A percentile compares a stretch with the other conserved stretches of the same genome.
These are phyloP conservation scores for Phialophora chinensis DNA, from an alignment of 2,329 filamentous ascomycete species.

Conservation along the genomic window DNA sequence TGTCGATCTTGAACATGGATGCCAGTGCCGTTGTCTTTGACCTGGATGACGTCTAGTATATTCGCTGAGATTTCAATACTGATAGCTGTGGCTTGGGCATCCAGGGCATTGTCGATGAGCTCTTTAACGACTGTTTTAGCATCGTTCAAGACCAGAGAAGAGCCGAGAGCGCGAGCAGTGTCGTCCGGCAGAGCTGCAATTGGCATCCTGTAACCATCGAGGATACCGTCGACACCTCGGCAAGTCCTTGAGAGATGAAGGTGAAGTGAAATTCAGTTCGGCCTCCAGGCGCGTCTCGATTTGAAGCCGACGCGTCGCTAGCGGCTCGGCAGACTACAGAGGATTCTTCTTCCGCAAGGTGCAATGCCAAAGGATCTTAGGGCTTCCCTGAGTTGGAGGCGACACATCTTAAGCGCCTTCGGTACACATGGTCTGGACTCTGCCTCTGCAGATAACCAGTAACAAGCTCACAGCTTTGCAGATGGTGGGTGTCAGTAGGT, in stretches of 20 bases:
- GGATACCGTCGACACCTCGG: neutral
- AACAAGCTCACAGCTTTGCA: neutral
- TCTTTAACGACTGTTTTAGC: conserved; percentile 67
- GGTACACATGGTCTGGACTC: neutral
- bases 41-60: conserved; percentile 66
- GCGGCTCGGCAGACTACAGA: neutral
- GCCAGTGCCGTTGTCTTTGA: conserved; percentile 69
- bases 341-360: neutral
- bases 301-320: neutral
- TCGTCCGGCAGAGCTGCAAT: conserved; percentile 52
- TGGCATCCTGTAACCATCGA: conserved; percentile 47
- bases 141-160: conserved; percentile 63
- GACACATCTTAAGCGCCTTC: neutral
- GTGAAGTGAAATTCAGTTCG: neutral
- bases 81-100: conserved; percentile 64
- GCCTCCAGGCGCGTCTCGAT: neutral
- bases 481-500: neutral
- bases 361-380: neutral
- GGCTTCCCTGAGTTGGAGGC: no score
- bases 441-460: neutral
- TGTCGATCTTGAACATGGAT: conserved; percentile 62
- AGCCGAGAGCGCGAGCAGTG: conserved; percentile 60
- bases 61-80: conserved; percentile 65
- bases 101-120: conserved; percentile 70
- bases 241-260: neutral